Evolutionary conservation across 2,329 filamentous ascomycete genomes (phyloP), one percentile per base, ranked within the genome.

Genomic region (Colletotrichum endophyticum): DNA sequence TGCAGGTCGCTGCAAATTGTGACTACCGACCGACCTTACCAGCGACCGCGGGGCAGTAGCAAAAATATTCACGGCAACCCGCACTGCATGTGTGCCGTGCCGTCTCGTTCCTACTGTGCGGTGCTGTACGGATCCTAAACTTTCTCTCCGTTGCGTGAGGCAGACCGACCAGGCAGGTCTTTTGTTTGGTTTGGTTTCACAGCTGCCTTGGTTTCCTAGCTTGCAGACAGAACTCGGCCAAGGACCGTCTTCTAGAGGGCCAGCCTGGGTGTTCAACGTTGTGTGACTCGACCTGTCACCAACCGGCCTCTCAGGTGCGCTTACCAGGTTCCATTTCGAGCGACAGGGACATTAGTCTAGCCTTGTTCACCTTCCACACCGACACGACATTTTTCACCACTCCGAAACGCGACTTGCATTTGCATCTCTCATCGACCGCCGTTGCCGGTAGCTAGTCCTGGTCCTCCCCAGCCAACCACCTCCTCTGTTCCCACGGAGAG

Each of bases 351-450:
- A 34, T 34, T 34, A n/a, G 70, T 27, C 71, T 74, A 70, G 70
- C 73, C 27, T 64, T 5, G 30, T 44, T 74, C 70, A 73, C 57
- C 73, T 69, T 69, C 30, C 34, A 76, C 71, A 76, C 73, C 70
- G 70, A 76, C 70, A 75, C 70, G 44, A 59, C 64, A 62, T 56
- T 66, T 62, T 72, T 66, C 69, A 66, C 15, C 53, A 73, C 49
- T 66, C 27, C 36, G 44, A 66, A 56, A 28, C 76, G 49, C 75
- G 63, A 61, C 67, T 44, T 75, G 62, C 72, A 71, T 70, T 57
- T 32, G 63, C 61, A 66, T 59, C 25, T 64, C 22, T 66, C 22
- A 15, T 62, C 68, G 39, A 69, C 44, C 63, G 34, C 69, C 63
- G 62, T 66, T 72, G 16, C 61, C 72, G 49, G 25, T 61, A 28